Base-by-base conservation (phyloP, 2,329 filamentous ascomycete species). In the Neopestalotiopsis clavispora region DNA sequence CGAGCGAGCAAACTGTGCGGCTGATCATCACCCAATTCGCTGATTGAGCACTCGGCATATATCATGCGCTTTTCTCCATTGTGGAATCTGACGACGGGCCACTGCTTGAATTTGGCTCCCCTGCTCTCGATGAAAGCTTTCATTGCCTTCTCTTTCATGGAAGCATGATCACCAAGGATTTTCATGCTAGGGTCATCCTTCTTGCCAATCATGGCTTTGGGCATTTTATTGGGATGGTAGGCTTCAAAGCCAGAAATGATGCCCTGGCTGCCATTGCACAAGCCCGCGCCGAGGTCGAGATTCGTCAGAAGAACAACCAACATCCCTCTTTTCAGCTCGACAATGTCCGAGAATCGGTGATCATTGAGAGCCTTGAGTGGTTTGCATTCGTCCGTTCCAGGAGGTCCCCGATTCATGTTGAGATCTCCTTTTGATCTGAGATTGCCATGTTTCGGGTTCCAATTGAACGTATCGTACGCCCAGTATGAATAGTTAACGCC, bases 71-170 rank as follows among this genome's bases (percentile, higher is more conserved):
- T 74, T 0, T 60, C 5, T 0, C 84, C 84, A 67, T 88, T 88
- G 34, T 83, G 78, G 70, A 91, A 91, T 0, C 73, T 72, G 2
- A 91, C 87, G 1, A 87, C 75, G 0, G 86, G 86, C 85, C 85
- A 88, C 9, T 74, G 70, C 69, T 80, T 78, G 30, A 75, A 73
- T 4, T 74, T 68, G 49, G 77, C 76, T 4, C 70, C 72, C 1
- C 74, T 65, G 30, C 73, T 71, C 1, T 71, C 70, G n/a, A 82
- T 80, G 74, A 84, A 87, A 0, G 69, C 38, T 38, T 75, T 75
- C 68, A 86, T 78, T 59, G 82, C 76, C 1, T 66, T 61, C 64
- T 83, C 78, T 63, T 78, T 77, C 52, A 81, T 72, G 0, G n/a
- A 42, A 1, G 79, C 81, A 67, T 83, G 75, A 0, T 82, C 79